Evolutionary conservation across 371 early-diverging fungal species (phyloP), one percentile per base, ranked within the genome.

Genomic region (Pancytospora philotis): DNA sequence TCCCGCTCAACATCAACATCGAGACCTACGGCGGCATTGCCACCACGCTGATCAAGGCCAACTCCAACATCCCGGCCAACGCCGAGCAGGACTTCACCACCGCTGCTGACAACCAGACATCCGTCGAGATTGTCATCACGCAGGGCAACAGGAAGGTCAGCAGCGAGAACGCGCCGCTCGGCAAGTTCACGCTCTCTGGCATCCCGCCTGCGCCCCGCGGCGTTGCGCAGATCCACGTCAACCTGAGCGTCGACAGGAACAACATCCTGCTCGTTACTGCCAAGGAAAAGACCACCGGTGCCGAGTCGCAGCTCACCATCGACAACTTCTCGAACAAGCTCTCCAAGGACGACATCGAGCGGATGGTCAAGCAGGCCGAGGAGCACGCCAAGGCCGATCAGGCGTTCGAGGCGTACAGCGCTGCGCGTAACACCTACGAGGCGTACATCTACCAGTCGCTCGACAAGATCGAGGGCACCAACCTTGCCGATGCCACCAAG

Each of bases 11-110:
- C 68, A 85, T 93, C 73, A 90, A 90, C 80, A 87, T 91, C 80
- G 90, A 91, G 78, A 90, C 89, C 79, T 88, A 88, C 78, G 91
- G 91, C 79, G 92, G 95, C 81, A 90, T 92, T 81, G 89, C 93
- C 87, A 90, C 93, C 60, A 80, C 88, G 48, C 85, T 96, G 72
- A 92, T 92, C 78, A 84, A 86, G 80, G 87, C 90, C 74, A 89
- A 88, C 85, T 85, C 90, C 51, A 85, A 86, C 66, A 88, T 93
- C 77, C 94, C 94, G 65, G 87, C 88, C 77, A 87, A 86, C 77
- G 86, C 86, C 84, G 85, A 86, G 75, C 87, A 90, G 83, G 85
- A 87, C 72, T 93, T 91, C 85, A 88, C 91, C 71, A 93, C 94
- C 67, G 86, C 89, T 70, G 85, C 85, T 74, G 94, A 93, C 83